Evolutionary conservation across 805 yeast species (phyloP).

Genomic region (Candida railenensis): DNA sequence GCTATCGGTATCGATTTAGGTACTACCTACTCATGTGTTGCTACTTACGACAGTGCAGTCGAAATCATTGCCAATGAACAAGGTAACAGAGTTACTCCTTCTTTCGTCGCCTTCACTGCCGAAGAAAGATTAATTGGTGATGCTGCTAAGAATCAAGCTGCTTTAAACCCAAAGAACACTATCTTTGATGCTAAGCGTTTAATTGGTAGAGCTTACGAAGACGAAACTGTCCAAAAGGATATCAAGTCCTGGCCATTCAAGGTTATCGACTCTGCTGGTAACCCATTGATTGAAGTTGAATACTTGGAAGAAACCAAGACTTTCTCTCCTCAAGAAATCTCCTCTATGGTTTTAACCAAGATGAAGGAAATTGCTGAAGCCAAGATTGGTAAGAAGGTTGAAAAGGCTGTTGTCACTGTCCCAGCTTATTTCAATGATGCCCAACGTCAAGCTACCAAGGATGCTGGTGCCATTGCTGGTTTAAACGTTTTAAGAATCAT

Average conservation of each 20-base stretch:
- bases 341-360: conserved; percentile 50
- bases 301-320: conserved; percentile 47
- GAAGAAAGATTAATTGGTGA: conserved; percentile 54
- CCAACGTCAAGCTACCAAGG: conserved; percentile 52
- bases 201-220: conserved; percentile 61
- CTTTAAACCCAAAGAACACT: conserved; percentile 50
- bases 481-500: conserved; percentile 49
- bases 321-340: conserved; percentile 49
- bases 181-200: conserved; percentile 52
- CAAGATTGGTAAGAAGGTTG: conserved; percentile 77
- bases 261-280: conserved; percentile 44
- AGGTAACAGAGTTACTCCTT: conserved; percentile 53
- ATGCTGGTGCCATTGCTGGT: conserved; percentile 52
- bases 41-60: conserved; percentile 49
- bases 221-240: conserved; percentile 59
- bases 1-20: conserved; percentile 55
- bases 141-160: conserved; percentile 52
- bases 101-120: conserved; percentile 48
- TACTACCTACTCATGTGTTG: conserved; percentile 52
- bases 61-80: conserved; percentile 52
- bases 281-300: conserved; percentile 48
- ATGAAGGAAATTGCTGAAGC: conserved; percentile 80
- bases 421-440: conserved; percentile 53
- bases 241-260: conserved; percentile 50
- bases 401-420: conserved; percentile 49